Evolutionary conservation across 2,329 filamentous ascomycete species (phyloP).

Genomic region (Penicillium sp.): DNA sequence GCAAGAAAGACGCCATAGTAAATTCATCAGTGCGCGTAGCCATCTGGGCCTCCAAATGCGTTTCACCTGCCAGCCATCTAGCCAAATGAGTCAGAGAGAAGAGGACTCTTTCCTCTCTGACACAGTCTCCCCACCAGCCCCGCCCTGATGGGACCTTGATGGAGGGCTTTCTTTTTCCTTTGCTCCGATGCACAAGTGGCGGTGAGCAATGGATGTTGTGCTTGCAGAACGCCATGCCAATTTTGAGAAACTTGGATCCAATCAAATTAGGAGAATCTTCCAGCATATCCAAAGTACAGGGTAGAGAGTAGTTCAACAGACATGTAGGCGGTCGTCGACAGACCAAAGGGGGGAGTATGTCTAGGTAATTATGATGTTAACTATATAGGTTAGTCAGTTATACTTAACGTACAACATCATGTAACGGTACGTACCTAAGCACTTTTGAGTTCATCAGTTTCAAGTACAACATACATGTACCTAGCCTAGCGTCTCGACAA

Average conservation of each 20-base stretch:
- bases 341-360: too few species aligned
- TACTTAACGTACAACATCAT: too few species aligned
- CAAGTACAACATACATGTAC: too few species aligned
- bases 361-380: too few species aligned
- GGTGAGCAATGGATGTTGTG: constrained; percentile 24
- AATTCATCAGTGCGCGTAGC: too few species aligned
- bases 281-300: background rate
- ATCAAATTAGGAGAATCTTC: background rate
- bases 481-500: too few species aligned
- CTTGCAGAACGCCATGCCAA: constrained; percentile 15
- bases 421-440: too few species aligned
- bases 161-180: constrained; percentile 3
- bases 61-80: background rate
- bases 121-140: constrained; percentile 10
- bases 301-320: background rate
- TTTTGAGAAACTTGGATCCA: background rate
- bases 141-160: constrained; percentile 5
- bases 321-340: background rate
- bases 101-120: background rate
- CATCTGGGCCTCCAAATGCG: background rate
- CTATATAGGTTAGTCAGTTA: too few species aligned
- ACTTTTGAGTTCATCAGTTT: background rate
- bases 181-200: constrained; percentile 19
- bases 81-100: background rate
- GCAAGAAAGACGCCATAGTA: background rate